Base-by-base conservation (phyloP, 2,329 filamentous ascomycete species). In the Monosporascus sp. region DNA sequence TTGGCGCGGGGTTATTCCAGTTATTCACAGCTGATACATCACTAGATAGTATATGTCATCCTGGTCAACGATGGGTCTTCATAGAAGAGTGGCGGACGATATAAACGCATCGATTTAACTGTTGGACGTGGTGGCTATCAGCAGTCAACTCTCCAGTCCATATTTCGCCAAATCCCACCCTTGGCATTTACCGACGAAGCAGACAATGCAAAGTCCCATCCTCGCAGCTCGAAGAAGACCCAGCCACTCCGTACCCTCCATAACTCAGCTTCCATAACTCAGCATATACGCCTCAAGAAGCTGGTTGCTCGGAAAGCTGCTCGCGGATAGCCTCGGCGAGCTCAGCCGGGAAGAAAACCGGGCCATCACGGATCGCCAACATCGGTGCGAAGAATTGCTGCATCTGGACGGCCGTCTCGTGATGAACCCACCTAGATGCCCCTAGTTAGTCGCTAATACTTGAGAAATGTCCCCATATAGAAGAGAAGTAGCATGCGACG, bases 351-450 rank as follows among this genome's bases (percentile, higher is more conserved):
- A 53, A 40, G 8, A 38, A 20, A 3, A 53, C 31, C 2, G 38
- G 47, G 8, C 52, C 48, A 7, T 19, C 8, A 19, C 41, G 52
- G 11, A 17, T 17, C n/a, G 47, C 16, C 40, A 47, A 14, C 14
- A 26, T 48, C 3, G 52, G 52, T 2, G 52, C 52, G 17, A 53
- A 49, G 47, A 41, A 34, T 20, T 48, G 24, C 38, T 53, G 52
- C 31, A 53, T 49, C 27, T 46, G 47, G 8, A 47, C 9, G n/a
- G 52, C 52, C 16, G 36, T 11, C 14, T 50, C 47, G 17, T 9
- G 34, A 9, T 31, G 41, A 43, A 53, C 50, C 34, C 47, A 26
- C 43, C 43, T 46, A 24, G 43, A 46, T 7, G 5, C 26, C 38
- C 17, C 1, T 14, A 7, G 9, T 27, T 17, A 26, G 43, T 46